Conservation (phyloP, 768 basidiomycete species). For the Mycena maculata region DNA sequence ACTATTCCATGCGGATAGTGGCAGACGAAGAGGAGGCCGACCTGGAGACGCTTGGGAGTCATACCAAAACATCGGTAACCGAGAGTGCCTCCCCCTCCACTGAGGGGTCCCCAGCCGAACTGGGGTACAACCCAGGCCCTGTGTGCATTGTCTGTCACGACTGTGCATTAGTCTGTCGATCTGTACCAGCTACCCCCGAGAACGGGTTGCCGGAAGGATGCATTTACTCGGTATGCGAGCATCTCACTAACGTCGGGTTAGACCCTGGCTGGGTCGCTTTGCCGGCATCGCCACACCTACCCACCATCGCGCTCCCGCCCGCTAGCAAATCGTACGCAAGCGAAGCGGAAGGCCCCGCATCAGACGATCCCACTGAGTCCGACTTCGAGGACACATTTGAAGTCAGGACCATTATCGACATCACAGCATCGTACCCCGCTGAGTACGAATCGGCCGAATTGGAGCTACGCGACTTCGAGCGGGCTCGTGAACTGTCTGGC, state of each 20-base stretch:
- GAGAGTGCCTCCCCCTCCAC: not conserved
- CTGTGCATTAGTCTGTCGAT: not conserved
- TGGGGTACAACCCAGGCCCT: not conserved
- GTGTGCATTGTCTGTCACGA: not conserved
- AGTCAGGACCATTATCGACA: not conserved
- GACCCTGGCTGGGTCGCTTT: not conserved
- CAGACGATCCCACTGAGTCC: no score
- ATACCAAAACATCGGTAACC: not conserved
- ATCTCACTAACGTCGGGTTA: not conserved
- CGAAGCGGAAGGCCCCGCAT: no score
- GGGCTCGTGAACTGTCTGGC: not conserved
- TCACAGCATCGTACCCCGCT: not conserved
- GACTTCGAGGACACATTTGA: no score
- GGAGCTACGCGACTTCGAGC: not conserved
- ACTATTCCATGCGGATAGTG: conserved; percentile 4
- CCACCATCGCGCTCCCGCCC: no score
- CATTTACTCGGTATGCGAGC: not conserved
- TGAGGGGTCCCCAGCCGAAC: not conserved
- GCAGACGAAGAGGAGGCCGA: not conserved
- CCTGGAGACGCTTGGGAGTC: not conserved
- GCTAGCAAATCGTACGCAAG: no score
- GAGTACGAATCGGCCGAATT: not conserved
- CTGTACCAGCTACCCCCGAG: not conserved
- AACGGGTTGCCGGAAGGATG: not conserved
- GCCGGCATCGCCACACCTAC: not conserved